phyloP scores from a whole-genome alignment of 2,329 filamentous ascomycete species.

The Colletotrichum destructivum region DNA sequence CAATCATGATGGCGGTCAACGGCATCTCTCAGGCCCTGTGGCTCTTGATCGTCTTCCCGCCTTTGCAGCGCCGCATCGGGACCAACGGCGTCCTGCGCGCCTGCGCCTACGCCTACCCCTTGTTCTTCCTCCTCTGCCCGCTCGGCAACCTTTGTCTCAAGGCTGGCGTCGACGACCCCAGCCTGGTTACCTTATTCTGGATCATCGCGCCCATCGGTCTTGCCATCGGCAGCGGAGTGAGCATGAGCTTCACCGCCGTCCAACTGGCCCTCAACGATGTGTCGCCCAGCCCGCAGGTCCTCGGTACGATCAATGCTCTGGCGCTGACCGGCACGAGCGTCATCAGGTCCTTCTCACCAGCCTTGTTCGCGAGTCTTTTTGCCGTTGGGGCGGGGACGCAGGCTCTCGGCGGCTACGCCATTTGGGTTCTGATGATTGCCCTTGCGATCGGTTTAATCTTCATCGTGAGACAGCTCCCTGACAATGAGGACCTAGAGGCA shows the following conservation, averaged over 20 bases:
- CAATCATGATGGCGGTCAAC: slow-evolving; percentile 74
- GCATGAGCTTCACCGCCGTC: slow-evolving; percentile 79
- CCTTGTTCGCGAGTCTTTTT: slow-evolving; percentile 76
- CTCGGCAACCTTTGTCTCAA: slow-evolving; percentile 74
- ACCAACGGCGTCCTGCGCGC: slow-evolving; percentile 75
- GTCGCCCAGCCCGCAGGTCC: slow-evolving; percentile 72
- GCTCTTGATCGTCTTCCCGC: slow-evolving; percentile 80
- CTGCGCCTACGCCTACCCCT: slow-evolving; percentile 70
- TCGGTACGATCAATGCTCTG: slow-evolving; percentile 77
- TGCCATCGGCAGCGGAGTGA: slow-evolving; percentile 73
- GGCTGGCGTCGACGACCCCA: slow-evolving; percentile 55
- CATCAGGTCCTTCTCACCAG: slow-evolving; percentile 77
- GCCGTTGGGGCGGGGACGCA: slow-evolving; percentile 76
- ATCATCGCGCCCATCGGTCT: slow-evolving; percentile 53
- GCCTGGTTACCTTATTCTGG: slow-evolving; percentile 69
- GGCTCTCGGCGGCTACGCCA: slow-evolving; percentile 71
- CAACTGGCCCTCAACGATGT: slow-evolving; percentile 84
- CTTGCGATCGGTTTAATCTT: slow-evolving; percentile 10
- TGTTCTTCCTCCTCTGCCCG: slow-evolving; percentile 70
- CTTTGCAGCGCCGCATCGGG: slow-evolving; percentile 75
- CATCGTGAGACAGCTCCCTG: slow-evolving; percentile 16
- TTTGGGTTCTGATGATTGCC: slow-evolving; percentile 24
- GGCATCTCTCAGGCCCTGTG: slow-evolving; percentile 79
- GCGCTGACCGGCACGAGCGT: slow-evolving; percentile 75
- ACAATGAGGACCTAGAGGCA: not conserved